Evolutionary conservation across 345 rosid species (phyloP).

Genomic region (Balakata baccata): DNA sequence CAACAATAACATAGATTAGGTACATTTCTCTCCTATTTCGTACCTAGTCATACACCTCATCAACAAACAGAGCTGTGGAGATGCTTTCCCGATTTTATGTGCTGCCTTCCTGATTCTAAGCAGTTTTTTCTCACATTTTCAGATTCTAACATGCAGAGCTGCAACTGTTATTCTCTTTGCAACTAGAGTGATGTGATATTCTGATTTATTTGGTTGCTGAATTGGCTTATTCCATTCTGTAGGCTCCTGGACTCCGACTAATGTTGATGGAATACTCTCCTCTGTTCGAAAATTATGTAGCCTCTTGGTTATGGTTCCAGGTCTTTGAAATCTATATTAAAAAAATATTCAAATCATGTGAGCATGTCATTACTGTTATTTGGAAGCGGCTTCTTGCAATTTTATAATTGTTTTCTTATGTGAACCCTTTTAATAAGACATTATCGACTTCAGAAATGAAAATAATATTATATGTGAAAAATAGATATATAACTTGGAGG

Average conservation of each 20-base stretch:
- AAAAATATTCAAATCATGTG: background rate
- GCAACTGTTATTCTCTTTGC: background rate
- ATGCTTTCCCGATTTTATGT: background rate
- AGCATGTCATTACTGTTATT: constrained; percentile 6
- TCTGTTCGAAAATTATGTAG: constrained; percentile 65
- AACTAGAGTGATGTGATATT: background rate
- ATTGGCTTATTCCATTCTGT: constrained; percentile 18
- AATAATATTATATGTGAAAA: background rate
- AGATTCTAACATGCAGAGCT: background rate
- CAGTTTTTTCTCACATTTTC: background rate
- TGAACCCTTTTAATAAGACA: background rate
- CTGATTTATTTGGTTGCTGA: constrained; percentile 11
- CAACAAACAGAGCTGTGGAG: background rate
- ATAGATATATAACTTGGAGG: background rate
- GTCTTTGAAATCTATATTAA: constrained; percentile 30
- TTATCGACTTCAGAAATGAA: background rate
- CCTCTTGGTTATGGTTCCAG: constrained; percentile 78
- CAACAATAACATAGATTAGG: background rate
- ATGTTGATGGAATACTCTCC: constrained; percentile 53
- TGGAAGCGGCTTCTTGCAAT: background rate
- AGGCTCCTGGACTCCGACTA: constrained; percentile 47
- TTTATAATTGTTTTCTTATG: background rate
- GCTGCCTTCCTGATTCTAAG: background rate
- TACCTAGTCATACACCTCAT: background rate
- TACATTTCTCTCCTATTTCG: background rate